Conservation (phyloP, 106 monocot genomes). For the Dactylorhiza incarnata region DNA sequence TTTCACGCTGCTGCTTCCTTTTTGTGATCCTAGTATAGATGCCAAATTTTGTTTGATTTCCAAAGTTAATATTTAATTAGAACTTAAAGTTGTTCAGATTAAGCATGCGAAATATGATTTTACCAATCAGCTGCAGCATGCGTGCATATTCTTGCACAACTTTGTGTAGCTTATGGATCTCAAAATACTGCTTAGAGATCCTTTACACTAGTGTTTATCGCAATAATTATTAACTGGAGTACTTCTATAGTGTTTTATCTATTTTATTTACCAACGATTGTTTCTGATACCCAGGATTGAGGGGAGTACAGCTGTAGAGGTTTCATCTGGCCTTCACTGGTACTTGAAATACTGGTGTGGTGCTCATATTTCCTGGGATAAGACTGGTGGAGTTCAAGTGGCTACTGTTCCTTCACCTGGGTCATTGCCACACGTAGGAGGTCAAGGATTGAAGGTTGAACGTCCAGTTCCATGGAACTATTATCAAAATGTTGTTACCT, state of each 20-base stretch:
- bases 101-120: neutral
- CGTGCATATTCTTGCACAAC: neutral
- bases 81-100: neutral
- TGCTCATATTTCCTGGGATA: slow-evolving; percentile 94
- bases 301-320: slow-evolving; percentile 77
- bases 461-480: slow-evolving; percentile 94
- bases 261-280: neutral
- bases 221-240: neutral
- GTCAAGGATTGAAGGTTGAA: slow-evolving; percentile 43
- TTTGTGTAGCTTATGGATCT: neutral
- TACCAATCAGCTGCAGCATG: neutral
- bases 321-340: slow-evolving; percentile 83
- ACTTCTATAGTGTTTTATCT: neutral
- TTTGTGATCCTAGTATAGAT: neutral
- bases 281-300: slow-evolving; percentile 49
- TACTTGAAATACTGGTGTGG: slow-evolving; percentile 93
- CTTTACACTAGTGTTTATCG: neutral
- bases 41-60: neutral
- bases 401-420: slow-evolving; percentile 60
- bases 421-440: slow-evolving; percentile 48
- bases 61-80: neutral
- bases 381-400: slow-evolving; percentile 87
- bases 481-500: slow-evolving; percentile 98
- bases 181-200: neutral
- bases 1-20: neutral